phyloP scores from a whole-genome alignment of 2,329 filamentous ascomycete genomes.

The Verticillium nonalfalfae region DNA sequence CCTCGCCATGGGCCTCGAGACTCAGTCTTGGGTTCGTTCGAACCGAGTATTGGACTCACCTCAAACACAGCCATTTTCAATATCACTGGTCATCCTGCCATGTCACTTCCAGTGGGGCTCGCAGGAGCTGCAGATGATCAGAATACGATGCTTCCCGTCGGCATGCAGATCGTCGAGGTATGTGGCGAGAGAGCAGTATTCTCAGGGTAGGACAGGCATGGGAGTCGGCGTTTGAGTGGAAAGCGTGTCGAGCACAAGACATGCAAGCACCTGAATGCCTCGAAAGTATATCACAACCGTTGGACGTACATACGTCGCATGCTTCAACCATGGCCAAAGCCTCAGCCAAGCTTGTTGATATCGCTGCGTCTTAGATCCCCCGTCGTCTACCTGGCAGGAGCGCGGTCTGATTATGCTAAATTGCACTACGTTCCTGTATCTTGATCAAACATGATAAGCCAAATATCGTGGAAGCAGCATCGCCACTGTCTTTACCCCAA shows the following conservation, averaged over 20 bases:
- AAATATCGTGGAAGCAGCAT: too few species aligned
- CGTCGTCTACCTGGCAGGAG: too few species aligned
- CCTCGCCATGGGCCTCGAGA: conserved; percentile 31
- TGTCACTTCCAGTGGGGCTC: conserved; percentile 44
- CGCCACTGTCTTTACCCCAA: too few species aligned
- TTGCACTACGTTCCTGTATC: too few species aligned
- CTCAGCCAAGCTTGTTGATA: not conserved
- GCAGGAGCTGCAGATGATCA: conserved; percentile 30
- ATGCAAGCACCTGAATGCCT: not conserved
- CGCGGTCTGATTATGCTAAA: too few species aligned
- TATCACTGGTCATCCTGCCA: conserved; percentile 48
- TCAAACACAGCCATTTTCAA: conserved; percentile 53
- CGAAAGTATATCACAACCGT: not conserved
- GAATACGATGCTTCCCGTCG: conserved; percentile 36
- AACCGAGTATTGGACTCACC: conserved; percentile 45
- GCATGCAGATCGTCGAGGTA: conserved; percentile 49
- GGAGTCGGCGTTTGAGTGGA: conserved; percentile 40
- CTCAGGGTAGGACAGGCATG: conserved; percentile 37
- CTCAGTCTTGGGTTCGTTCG: conserved; percentile 36
- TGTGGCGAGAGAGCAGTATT: conserved; percentile 42
- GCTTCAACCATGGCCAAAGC: not conserved
- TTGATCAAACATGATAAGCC: too few species aligned
- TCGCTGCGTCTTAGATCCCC: not conserved
- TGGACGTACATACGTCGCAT: not conserved
- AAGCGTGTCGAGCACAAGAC: conserved; percentile 1